A percentile compares a stretch with the other conserved stretches of the same genome.
Conservation (phyloP, 129 eudicot species). For the Rutidosis leptorrhynchoides region DNA sequence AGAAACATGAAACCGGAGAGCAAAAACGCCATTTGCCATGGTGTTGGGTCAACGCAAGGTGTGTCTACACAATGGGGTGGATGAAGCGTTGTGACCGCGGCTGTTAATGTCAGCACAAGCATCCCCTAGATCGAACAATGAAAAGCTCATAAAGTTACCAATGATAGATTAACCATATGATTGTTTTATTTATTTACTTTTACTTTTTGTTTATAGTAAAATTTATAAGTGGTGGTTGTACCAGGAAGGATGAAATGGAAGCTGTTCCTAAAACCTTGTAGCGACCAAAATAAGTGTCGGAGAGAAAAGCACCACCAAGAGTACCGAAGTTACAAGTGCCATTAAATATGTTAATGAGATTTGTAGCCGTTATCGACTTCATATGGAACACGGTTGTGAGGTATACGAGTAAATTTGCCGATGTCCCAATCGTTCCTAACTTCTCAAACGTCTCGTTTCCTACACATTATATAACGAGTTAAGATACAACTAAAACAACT, state of each 20-base stretch:
- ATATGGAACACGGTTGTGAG: slow-evolving; percentile 45
- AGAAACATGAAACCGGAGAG: slow-evolving; percentile 32
- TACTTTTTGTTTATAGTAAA: not conserved
- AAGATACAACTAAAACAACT: not conserved
- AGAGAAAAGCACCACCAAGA: slow-evolving; percentile 42
- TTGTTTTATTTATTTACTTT: too few species aligned
- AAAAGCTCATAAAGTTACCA: too few species aligned
- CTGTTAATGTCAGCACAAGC: slow-evolving; percentile 52
- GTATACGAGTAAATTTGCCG: slow-evolving; percentile 40
- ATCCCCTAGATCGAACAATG: slow-evolving; percentile 35
- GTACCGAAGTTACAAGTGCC: slow-evolving; percentile 55
- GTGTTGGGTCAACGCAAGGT: slow-evolving; percentile 41
- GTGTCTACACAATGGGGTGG: slow-evolving; percentile 41
- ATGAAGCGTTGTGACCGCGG: slow-evolving; percentile 42
- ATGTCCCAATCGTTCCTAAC: slow-evolving; percentile 53
- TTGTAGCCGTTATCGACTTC: slow-evolving; percentile 41
- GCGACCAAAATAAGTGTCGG: slow-evolving; percentile 52
- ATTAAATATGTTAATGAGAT: slow-evolving; percentile 33
- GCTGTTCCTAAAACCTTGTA: slow-evolving; percentile 47
- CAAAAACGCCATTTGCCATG: slow-evolving; percentile 46
- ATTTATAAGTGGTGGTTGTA: not conserved
- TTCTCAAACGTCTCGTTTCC: slow-evolving; percentile 57
- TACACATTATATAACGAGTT: not conserved
- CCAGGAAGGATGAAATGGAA: slow-evolving; percentile 41
- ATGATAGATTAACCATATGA: not conserved